Percentiles rank a stretch among this genome's conserved stretches.
phyloP scores from a whole-genome alignment of 2,329 filamentous ascomycete genomes.

The Ceratocystis lukuohia region DNA sequence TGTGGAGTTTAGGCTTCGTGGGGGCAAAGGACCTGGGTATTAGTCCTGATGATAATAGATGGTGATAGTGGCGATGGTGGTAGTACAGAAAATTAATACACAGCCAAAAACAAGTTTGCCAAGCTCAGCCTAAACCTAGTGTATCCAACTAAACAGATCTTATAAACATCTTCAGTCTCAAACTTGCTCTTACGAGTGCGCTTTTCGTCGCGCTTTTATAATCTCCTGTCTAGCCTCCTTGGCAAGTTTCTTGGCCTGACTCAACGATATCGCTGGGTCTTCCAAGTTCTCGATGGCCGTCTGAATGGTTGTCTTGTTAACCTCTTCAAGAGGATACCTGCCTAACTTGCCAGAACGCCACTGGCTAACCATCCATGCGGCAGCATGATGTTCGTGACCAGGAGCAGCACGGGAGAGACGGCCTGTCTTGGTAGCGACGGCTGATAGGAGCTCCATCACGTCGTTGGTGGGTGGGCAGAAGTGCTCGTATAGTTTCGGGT shows the following conservation, averaged over 20 bases:
- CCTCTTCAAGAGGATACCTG: constrained; percentile 63
- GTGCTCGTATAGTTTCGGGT: constrained; percentile 46
- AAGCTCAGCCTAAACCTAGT: not conserved
- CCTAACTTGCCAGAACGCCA: constrained; percentile 71
- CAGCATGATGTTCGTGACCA: constrained; percentile 58
- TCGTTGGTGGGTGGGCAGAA: constrained; percentile 71
- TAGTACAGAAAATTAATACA: not conserved
- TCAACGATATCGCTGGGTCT: constrained; percentile 45
- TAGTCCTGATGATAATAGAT: not conserved
- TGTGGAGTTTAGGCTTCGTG: not conserved
- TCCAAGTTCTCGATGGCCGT: constrained; percentile 35
- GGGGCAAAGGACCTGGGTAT: not conserved
- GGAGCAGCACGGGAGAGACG: constrained; percentile 59
- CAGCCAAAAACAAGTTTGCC: not conserved
- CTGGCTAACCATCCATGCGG: constrained; percentile 65
- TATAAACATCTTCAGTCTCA: not conserved
- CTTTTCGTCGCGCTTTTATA: constrained; percentile 18
- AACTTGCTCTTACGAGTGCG: not conserved
- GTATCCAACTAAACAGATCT: too few relatives aligned
- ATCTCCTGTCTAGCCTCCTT: constrained; percentile 42
- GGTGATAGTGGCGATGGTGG: not conserved
- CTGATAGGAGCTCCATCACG: constrained; percentile 55
- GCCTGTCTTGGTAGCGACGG: constrained; percentile 60
- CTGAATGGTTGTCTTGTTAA: constrained; percentile 46
- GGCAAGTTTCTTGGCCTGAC: constrained; percentile 53